These are phyloP conservation scores for Vitis hybrid DNA, from an alignment of 177 flowering plant species.

Conservation along the genomic window DNA sequence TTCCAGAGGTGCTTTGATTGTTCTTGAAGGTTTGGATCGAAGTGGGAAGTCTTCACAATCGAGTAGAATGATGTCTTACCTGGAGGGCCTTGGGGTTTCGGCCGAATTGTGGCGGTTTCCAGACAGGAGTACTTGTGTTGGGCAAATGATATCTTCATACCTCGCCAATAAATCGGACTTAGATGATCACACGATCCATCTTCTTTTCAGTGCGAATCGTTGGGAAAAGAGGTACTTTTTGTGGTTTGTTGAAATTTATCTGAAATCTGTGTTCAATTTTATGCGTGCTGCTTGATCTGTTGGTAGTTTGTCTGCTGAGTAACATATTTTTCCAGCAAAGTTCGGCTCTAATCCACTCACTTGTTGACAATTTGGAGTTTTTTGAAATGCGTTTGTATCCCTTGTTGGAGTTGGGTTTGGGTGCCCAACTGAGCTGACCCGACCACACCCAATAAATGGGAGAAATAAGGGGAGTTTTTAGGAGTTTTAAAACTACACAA, in stretches of 20 bases:
- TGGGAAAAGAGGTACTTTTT: conserved; percentile 80
- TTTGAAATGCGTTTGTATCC: not conserved
- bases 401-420: too few species aligned
- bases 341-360: not conserved
- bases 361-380: not conserved
- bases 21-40: conserved; percentile 80
- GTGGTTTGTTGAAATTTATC: not conserved
- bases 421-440: too few species aligned
- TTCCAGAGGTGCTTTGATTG: conserved; percentile 71
- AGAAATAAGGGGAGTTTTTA: too few species aligned
- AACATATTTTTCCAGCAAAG: not conserved
- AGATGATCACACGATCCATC: conserved; percentile 79
- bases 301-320: not conserved
- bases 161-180: conserved; percentile 63
- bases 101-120: conserved; percentile 76
- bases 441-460: too few species aligned
- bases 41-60: conserved; percentile 75
- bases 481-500: too few species aligned
- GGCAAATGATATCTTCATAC: conserved; percentile 76
- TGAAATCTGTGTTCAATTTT: not conserved
- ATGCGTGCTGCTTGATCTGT: too few species aligned
- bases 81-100: conserved; percentile 50
- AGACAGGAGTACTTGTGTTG: conserved; percentile 67
- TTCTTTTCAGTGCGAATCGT: conserved; percentile 81
- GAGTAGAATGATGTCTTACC: conserved; percentile 37